These are phyloP conservation scores for Hygrophoropsis aurantiaca DNA, from an alignment of 768 basidiomycete genomes.

Conservation along the genomic window DNA sequence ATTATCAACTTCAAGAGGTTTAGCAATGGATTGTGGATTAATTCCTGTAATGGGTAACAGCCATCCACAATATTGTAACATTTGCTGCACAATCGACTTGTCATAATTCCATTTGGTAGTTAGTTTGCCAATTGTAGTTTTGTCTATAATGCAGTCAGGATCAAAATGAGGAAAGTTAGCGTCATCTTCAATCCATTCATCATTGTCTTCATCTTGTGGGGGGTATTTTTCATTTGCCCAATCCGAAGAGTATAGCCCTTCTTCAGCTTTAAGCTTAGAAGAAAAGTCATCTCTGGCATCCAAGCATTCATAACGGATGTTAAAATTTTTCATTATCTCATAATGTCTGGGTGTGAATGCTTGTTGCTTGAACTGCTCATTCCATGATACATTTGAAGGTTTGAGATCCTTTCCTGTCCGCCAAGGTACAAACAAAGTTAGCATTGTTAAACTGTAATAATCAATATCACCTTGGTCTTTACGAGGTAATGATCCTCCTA, in stretches of 20 bases:
- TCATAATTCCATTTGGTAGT: background rate
- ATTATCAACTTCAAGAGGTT: too few relatives aligned
- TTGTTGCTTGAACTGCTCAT: slow-evolving; percentile 15
- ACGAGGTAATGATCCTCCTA: slow-evolving; percentile 26
- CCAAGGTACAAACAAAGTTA: slow-evolving; percentile 11
- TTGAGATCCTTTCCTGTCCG: slow-evolving; percentile 5
- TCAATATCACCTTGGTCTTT: slow-evolving; percentile 20
- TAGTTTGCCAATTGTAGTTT: background rate
- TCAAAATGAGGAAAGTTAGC: too few relatives aligned
- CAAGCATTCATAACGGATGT: slow-evolving; percentile 35
- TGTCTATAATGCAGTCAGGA: background rate
- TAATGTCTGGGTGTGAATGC: slow-evolving; percentile 8
- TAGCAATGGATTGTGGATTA: too few relatives aligned
- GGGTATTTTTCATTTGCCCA: too few relatives aligned
- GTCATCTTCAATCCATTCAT: background rate
- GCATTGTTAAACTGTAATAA: slow-evolving; percentile 12
- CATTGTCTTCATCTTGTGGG: slow-evolving; percentile 6
- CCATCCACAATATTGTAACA: background rate
- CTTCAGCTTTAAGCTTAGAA: too few relatives aligned
- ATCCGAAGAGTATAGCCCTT: too few relatives aligned
- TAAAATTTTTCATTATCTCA: slow-evolving; percentile 29
- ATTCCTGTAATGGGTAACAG: too few relatives aligned
- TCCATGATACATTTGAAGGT: slow-evolving; percentile 16
- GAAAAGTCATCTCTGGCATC: slow-evolving; percentile 35
- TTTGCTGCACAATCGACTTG: background rate